phyloP scores from a whole-genome alignment of 257 asterid genomes.

The Solanum ossicruentum region DNA sequence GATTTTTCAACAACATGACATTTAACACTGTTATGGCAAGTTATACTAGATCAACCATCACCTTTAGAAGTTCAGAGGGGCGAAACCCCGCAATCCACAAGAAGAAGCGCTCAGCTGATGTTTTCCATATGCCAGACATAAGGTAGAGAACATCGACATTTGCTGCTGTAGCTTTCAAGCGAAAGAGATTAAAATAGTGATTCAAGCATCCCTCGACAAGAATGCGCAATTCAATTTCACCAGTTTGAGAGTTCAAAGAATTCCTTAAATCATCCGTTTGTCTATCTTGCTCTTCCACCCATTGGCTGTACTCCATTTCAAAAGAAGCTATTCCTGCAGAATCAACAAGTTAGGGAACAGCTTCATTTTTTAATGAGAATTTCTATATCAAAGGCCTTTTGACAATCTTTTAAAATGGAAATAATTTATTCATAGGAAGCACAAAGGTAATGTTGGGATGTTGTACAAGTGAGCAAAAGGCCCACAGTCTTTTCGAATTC shows the following conservation, averaged over 20 bases:
- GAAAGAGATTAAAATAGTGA: conserved; percentile 65
- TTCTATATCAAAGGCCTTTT: neutral
- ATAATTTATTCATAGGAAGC: neutral
- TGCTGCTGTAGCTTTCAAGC: conserved; percentile 74
- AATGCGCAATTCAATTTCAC: conserved; percentile 40
- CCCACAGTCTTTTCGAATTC: neutral
- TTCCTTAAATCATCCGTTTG: conserved; percentile 41
- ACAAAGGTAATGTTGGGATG: neutral
- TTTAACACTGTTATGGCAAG: neutral
- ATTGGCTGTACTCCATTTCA: conserved; percentile 62
- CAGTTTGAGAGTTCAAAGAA: conserved; percentile 43
- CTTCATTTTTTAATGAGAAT: neutral
- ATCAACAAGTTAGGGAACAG: neutral
- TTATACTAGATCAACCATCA: conserved; percentile 2
- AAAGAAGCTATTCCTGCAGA: conserved; percentile 49
- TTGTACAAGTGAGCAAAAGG: neutral
- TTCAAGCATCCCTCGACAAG: conserved; percentile 46
- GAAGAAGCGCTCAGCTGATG: conserved; percentile 82
- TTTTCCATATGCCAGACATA: conserved; percentile 80
- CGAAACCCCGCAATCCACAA: conserved; percentile 93
- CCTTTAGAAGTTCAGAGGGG: conserved; percentile 85
- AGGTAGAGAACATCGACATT: conserved; percentile 67
- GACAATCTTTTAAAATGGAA: neutral
- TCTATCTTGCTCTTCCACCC: conserved; percentile 75
- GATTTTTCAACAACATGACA: neutral